Conservation (phyloP, 495 filamentous ascomycete species). For the Gamarada debralockiae region DNA sequence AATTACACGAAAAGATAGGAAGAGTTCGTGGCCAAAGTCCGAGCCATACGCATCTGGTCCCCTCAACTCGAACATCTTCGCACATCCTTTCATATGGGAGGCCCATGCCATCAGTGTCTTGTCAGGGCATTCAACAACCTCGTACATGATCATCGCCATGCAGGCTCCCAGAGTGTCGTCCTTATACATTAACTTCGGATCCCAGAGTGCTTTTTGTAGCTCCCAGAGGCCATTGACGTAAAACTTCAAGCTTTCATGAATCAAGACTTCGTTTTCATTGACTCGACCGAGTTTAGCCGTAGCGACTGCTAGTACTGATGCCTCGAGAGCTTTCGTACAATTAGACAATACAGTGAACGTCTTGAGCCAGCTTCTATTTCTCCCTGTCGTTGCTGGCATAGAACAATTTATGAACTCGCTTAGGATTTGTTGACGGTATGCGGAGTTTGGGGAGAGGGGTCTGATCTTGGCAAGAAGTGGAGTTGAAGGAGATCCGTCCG, state of each 20-base stretch:
- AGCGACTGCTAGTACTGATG: constrained; percentile 24
- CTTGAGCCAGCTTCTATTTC: constrained; percentile 22
- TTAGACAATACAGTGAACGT: constrained; percentile 21
- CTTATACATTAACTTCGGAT: constrained; percentile 23
- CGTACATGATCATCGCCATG: constrained; percentile 33
- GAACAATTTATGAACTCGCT: not conserved
- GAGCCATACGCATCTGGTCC: constrained; percentile 29
- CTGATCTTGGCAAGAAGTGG: constrained; percentile 1
- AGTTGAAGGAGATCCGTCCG: not conserved
- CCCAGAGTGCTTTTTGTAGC: constrained; percentile 31
- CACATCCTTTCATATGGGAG: constrained; percentile 30
- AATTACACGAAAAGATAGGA: constrained; percentile 27
- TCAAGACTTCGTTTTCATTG: constrained; percentile 19
- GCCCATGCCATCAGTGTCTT: constrained; percentile 25
- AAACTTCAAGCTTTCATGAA: constrained; percentile 28
- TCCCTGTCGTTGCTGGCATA: not conserved
- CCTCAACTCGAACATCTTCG: constrained; percentile 29
- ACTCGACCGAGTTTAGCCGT: constrained; percentile 26
- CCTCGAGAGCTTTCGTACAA: constrained; percentile 25
- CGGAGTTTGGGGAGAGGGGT: constrained; percentile 1
- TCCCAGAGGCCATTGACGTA: constrained; percentile 32
- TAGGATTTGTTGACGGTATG: constrained; percentile 16
- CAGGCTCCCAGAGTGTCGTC: constrained; percentile 35
- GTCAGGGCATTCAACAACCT: constrained; percentile 34
- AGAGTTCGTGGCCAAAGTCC: constrained; percentile 29